Evolutionary conservation across 805 yeast species (phyloP), one percentile per base, ranked within the genome.

Genomic region (Metschnikowia sp.): DNA sequence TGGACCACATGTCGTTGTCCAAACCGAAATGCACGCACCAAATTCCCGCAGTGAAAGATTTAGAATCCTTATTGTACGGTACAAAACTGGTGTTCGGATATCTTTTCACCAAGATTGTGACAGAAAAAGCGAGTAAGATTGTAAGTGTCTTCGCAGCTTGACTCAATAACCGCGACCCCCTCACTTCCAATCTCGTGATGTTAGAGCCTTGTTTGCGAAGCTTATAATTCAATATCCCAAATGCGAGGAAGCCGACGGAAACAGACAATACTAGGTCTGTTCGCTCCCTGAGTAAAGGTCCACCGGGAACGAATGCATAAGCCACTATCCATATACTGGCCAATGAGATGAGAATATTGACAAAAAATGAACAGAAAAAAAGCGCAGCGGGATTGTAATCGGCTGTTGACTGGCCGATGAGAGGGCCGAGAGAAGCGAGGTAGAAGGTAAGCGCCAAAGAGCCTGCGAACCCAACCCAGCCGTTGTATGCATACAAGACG

Each of bases 11-110:
- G 63, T 90, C 96, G 65, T 94, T 94, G 65, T 94, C 99, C 42
- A 94, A 76, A 22, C 97, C 99, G 63, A 94, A 94, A 70, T 94
- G 99, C 54, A 94, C 84, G 19, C 98, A 92, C 99, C 99, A 94
- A 51, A 94, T 91, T 64, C 98, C 99, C 2, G 97, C 91, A 1
- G 97, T 90, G 58, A 94, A 79, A 4, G 88, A 64, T 55, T 83
- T 79, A 2, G 88, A 76, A n/a, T 75, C 75, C 18, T 47, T 59
- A 50, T 72, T 64, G 52, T 59, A 68, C 32, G 76, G 77, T 32
- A 83, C 86, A 57, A 79, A 77, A 10, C 94, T 90, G 45, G 65
- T 65, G 11, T 91, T 90, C 31, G 81, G 82, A 12, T 67, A 70
- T 48, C 81, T 74, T 55, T 82, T 81, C 62, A 82, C 74, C 47